A percentile compares a stretch with the other conserved stretches of the same genome.
These are phyloP conservation scores for Blepharisma undulans DNA, from an alignment of 169 alveolate genomes.

Conservation along the genomic window DNA sequence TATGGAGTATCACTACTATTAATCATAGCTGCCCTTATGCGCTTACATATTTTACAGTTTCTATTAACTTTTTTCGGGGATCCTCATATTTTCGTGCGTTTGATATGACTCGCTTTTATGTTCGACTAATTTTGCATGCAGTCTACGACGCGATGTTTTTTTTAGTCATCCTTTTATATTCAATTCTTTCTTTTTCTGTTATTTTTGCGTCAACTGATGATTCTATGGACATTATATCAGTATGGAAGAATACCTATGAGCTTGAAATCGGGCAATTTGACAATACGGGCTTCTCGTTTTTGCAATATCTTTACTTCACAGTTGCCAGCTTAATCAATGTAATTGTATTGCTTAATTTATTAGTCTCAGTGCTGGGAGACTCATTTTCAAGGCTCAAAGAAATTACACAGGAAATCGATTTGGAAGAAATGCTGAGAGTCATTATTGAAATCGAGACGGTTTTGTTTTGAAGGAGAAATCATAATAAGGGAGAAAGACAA, in stretches of 20 bases:
- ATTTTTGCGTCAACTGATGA: neutral
- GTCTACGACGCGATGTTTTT: neutral
- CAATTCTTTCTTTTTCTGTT: neutral
- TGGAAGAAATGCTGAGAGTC: neutral
- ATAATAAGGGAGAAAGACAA: neutral
- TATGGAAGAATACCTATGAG: neutral
- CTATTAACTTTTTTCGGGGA: neutral
- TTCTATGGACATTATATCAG: neutral
- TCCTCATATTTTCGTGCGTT: neutral
- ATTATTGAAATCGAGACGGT: neutral
- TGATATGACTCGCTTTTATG: conserved; percentile 9
- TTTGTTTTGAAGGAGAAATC: neutral
- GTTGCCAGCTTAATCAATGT: neutral
- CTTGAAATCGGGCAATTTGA: neutral
- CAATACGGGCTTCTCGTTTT: neutral
- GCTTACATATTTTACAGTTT: neutral
- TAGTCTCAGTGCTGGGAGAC: neutral
- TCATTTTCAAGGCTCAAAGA: neutral
- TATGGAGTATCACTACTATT: neutral
- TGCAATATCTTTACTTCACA: neutral
- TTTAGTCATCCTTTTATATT: neutral
- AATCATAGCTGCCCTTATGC: neutral
- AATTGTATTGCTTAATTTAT: neutral
- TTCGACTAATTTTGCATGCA: neutral
- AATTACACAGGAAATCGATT: neutral